Evolutionary conservation across 177 flowering plant genomes (phyloP), one percentile per base, ranked within the genome.

Genomic region (Telopea speciosissima): DNA sequence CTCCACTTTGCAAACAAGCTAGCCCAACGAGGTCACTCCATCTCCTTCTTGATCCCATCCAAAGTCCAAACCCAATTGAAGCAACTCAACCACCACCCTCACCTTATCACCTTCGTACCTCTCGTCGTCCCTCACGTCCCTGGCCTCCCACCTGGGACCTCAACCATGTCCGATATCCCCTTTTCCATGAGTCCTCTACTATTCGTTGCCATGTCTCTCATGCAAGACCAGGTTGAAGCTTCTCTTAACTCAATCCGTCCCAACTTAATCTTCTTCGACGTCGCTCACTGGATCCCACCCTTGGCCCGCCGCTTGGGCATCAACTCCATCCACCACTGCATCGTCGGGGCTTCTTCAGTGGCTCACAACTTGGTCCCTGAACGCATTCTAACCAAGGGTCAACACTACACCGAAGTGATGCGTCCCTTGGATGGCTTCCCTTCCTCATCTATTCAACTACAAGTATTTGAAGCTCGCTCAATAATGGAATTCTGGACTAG

Each of bases 81-180:
- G 11, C 4, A n/a, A 42, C 0, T 65, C 16, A 65, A 65, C 40
- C 24, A 28, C 23, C 8, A 65, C 24, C 67, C 67, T 10, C 6
- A 65, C 40, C 49, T 65, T 24, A 65, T 65, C 10, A 23, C 67
- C 49, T 65, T 65, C 6, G 11, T 65, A 12, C 67, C 67, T 19
- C 67, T 65, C 7, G 42, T 9, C 12, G 9, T 65, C 31, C 67
- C 49, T 5, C 40, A 26, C 3, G 36, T 65, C 11, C 44, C 31
- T 26, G 67, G 44, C 9, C 44, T 65, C 16, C 67, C 67, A 3
- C 24, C 12, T 28, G 67, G 49, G 4, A 45, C 67, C 11, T 45
- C 31, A 28, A 65, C 67, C 49, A 19, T 65, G 24, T 65, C 67
- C 24, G 49, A 65, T 9, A 6, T 65, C n/a, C 44, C 44, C 8